Evolutionary conservation across 2,329 filamentous ascomycete genomes (phyloP).

Genomic region (Neopestalotiopsis sp.): DNA sequence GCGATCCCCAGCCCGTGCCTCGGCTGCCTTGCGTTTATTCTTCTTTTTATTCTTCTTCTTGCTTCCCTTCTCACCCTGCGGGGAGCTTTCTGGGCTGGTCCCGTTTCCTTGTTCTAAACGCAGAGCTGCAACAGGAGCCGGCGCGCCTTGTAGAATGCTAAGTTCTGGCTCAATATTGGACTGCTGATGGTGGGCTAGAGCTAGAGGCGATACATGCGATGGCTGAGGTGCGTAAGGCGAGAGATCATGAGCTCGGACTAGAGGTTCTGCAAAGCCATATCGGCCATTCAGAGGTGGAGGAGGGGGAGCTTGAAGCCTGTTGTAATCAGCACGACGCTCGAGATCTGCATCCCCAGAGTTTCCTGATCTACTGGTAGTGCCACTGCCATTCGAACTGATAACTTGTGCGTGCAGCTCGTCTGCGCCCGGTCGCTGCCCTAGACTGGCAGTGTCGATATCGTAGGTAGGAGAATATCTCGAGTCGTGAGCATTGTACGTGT

Average conservation of each 20-base stretch:
- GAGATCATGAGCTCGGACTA: slow-evolving; percentile 76
- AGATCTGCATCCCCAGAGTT: slow-evolving; percentile 45
- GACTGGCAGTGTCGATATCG: neutral
- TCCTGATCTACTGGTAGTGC: slow-evolving; percentile 48
- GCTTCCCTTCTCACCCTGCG: slow-evolving; percentile 52
- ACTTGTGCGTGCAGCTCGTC: slow-evolving; percentile 34
- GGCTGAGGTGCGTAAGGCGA: slow-evolving; percentile 78
- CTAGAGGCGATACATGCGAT: slow-evolving; percentile 68
- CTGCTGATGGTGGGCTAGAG: slow-evolving; percentile 47
- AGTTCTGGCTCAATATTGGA: slow-evolving; percentile 37
- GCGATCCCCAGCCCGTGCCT: slow-evolving; percentile 46
- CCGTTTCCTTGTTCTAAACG: slow-evolving; percentile 53
- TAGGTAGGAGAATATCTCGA: slow-evolving; percentile 17
- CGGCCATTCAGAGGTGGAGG: slow-evolving; percentile 44
- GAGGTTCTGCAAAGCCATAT: slow-evolving; percentile 58
- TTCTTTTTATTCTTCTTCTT: slow-evolving; percentile 62
- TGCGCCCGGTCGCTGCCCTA: slow-evolving; percentile 22
- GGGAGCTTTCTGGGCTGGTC: slow-evolving; percentile 67
- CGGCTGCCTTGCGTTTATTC: slow-evolving; percentile 57
- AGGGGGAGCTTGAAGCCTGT: slow-evolving; percentile 39
- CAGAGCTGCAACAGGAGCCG: slow-evolving; percentile 64
- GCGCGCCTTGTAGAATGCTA: slow-evolving; percentile 43
- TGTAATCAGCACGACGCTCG: slow-evolving; percentile 41
- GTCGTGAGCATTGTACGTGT: slow-evolving; percentile 21
- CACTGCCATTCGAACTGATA: slow-evolving; percentile 45